Evolutionary conservation across 106 monocot genomes (phyloP).

Genomic region (Amphibolis antarctica): DNA sequence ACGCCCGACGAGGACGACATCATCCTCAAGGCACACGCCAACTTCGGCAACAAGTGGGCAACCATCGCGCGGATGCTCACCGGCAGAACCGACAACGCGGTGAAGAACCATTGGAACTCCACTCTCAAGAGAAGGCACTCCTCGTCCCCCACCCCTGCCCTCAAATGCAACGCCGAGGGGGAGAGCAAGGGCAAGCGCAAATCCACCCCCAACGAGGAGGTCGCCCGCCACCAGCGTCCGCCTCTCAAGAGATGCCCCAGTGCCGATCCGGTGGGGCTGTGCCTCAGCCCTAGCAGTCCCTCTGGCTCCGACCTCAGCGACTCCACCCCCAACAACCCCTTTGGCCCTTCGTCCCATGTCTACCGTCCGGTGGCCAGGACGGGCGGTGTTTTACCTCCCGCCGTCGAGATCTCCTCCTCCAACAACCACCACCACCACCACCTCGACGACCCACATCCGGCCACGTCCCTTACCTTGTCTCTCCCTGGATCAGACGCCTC

Average conservation of each 20-base stretch:
- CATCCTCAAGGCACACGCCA: constrained; percentile 19
- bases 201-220: too few relatives aligned
- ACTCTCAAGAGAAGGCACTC: constrained; percentile 28
- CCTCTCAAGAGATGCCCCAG: constrained; percentile 17
- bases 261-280: constrained; percentile 8
- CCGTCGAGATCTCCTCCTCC: constrained; percentile 8
- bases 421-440: neutral
- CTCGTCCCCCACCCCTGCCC: too few relatives aligned
- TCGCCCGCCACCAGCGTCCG: neutral
- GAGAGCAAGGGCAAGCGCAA: too few relatives aligned
- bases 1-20: constrained; percentile 24
- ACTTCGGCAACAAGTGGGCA: constrained; percentile 31
- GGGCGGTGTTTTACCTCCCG: neutral
- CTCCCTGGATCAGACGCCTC: constrained; percentile 19
- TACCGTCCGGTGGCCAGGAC: constrained; percentile 22
- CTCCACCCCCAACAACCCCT: constrained; percentile 9
- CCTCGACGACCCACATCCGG: constrained; percentile 20
- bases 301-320: constrained; percentile 24
- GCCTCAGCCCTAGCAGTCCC: constrained; percentile 21
- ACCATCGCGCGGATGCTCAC: constrained; percentile 31
- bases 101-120: constrained; percentile 31
- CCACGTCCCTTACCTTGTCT: constrained; percentile 37
- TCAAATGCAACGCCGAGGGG: too few relatives aligned
- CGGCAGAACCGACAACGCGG: constrained; percentile 28
- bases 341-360: neutral